Base-by-base conservation (phyloP, 345 rosid species). In the Citrus australasica region DNA sequence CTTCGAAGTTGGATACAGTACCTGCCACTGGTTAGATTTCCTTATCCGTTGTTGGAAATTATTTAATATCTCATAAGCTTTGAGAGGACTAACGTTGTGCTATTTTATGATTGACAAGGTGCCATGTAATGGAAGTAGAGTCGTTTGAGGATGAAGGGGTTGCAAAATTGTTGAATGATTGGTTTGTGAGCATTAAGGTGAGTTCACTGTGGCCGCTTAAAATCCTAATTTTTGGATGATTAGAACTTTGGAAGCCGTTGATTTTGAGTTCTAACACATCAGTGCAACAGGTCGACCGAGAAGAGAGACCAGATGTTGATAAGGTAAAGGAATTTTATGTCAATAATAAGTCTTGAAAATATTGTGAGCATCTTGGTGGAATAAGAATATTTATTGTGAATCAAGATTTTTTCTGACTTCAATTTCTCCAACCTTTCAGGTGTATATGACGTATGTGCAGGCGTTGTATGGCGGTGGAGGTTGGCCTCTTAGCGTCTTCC, bases 121-220 rank as follows among this genome's bases (percentile, higher is more conserved):
- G 99, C 72, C 99, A 95, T 88, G 99, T 90, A 62, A 93, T 95
- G 98, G 97, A 95, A 87, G 93, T 87, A 48, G 99, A 95, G 86
- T 95, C 99, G 48, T 92, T 93, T 65, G 97, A 95, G 86, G 79
- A 87, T 79, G 97, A 89, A 80, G 91, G 76, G 71, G 93, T 85
- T 61, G 98, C 97, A 16, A 92, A 91, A 83, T 82, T 90, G 83
- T 84, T 95, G 86, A 93, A 92, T 56, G 88, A 89, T 60, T 89
- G 88, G 76, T 95, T 91, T 79, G 92, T 93, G 75, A 90, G 97
- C 85, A 86, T 95, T 76, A 95, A 95, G 99, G 99, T 93, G 64
- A 77, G 79, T 68, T 73, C 67, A 33, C 8, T 40, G 21, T 62
- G 19, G 6, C 59, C 58, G 21, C 53, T 53, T 67, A 21, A 46